Evolutionary conservation across 148 eudicot genomes (phyloP), one percentile per base, ranked within the genome.

Genomic region (Rhododendron mucronatum): DNA sequence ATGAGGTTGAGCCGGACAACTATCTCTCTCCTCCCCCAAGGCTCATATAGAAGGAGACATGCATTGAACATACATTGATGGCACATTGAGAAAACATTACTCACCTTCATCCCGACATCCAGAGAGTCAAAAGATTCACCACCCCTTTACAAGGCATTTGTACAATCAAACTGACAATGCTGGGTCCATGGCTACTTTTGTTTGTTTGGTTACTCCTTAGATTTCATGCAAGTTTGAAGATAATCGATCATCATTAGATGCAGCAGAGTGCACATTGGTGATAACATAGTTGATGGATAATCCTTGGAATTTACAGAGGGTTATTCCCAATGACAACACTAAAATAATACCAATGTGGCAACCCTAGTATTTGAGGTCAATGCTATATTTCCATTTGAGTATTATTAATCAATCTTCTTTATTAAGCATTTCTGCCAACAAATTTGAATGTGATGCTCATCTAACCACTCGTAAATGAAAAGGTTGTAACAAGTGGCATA

Each of bases 401-500:
- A 50, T 55, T 81, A 30, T 23, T 35, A 26, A 51, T 50, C 39
- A 26, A 48, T n/a, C 18, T 80, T 30, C 26, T 7, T 63, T 61
- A 81, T 81, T 55, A 12, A 53, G 41, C 21, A 81, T 20, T 30
- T 81, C 71, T 81, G 28, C 41, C 28, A 81, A 35, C 35, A 15
- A 11, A 55, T 41, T 45, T 18, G 61, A 63, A 84, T 73, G 14
- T 69, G 80, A 50, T 15, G 18, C 45, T 84, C 85, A 84, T 84
- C 59, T 48, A 71, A 84, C 37, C 57, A 69, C 26, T 45, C 3
- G 50, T 18, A 15, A 74, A 20, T 55, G 37, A 84, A 48, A 45
- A 76, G 35, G 41, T 77, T 47, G 18, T 71, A 57, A 63, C n/a
- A 61, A 69, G 73, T 20, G 47, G 26, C 47, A 30, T n/a, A 61